Conservation (phyloP, 1,284 basidiomycete species). For the Ustilago tritici region DNA sequence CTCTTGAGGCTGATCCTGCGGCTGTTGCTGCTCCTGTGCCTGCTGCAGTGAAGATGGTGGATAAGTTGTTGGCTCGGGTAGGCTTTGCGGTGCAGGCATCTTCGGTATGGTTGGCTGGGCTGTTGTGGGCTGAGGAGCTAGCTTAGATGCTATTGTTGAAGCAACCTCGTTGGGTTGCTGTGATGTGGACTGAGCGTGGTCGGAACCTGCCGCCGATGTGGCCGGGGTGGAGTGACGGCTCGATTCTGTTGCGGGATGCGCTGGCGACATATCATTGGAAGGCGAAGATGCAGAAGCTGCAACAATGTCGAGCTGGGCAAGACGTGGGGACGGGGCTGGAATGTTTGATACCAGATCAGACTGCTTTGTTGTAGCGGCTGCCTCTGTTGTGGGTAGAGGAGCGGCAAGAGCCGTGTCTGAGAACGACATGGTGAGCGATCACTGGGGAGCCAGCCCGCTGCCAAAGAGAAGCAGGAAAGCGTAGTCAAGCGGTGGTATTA, state of each 20-base stretch:
- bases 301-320: conserved; percentile 17
- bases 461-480: neutral
- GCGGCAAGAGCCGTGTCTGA: conserved; percentile 13
- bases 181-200: conserved; percentile 20
- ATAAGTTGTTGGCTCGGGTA: conserved; percentile 3
- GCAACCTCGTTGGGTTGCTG: conserved; percentile 5
- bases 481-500: neutral
- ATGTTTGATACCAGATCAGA: neutral
- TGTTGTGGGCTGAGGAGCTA: neutral
- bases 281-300: conserved; percentile 33
- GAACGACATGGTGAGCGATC: conserved; percentile 21
- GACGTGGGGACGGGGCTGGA: conserved; percentile 14
- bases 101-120: neutral
- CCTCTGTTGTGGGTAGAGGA: neutral
- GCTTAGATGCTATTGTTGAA: neutral
- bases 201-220: conserved; percentile 43
- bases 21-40: conserved; percentile 4
- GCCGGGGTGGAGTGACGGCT: conserved; percentile 52
- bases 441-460: conserved; percentile 3
- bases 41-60: conserved; percentile 4
- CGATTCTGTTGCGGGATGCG: conserved; percentile 29
- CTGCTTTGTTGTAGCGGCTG: conserved; percentile 4
- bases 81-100: neutral
- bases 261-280: conserved; percentile 33
- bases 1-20: neutral